phyloP scores from a whole-genome alignment of 2,329 filamentous ascomycete species.

The Corniculantispora saksenae region DNA sequence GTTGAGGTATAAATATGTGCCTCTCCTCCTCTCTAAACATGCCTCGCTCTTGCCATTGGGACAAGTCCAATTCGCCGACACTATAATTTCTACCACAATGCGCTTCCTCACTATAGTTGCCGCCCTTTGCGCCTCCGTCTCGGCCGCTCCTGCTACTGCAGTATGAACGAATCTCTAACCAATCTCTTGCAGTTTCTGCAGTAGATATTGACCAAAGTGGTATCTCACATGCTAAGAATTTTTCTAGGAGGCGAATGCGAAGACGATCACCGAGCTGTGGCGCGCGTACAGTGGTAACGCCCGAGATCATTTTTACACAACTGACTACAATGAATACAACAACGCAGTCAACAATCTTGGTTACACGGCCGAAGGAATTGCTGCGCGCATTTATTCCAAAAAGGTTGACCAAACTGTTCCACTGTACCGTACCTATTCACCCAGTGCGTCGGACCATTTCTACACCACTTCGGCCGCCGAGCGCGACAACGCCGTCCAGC shows the following conservation, averaged over 20 bases:
- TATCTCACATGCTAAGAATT: neutral
- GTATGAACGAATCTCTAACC: neutral
- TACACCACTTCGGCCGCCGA: constrained; percentile 18
- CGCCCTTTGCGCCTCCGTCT: neutral
- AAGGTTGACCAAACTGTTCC: neutral
- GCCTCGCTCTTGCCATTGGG: too few relatives aligned
- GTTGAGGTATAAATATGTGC: neutral
- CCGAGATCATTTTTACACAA: constrained; percentile 18
- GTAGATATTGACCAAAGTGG: neutral
- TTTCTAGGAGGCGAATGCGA: neutral
- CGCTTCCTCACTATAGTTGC: constrained; percentile 12
- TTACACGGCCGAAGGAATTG: constrained; percentile 11
- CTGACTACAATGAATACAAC: constrained; percentile 17
- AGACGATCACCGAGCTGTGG: constrained; percentile 5
- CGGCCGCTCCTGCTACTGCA: neutral
- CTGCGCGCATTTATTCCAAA: neutral
- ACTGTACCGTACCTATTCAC: constrained; percentile 12
- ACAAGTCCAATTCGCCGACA: too few relatives aligned
- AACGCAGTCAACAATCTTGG: constrained; percentile 15
- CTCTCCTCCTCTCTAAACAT: neutral
- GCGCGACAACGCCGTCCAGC: constrained; percentile 15
- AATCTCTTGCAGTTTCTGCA: neutral
- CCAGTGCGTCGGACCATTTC: constrained; percentile 12
- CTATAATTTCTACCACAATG: neutral
- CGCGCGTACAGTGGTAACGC: constrained; percentile 15